These are phyloP conservation scores for Herpetospermum pedunculosum DNA, from an alignment of 306 rosid genomes.

Conservation along the genomic window DNA sequence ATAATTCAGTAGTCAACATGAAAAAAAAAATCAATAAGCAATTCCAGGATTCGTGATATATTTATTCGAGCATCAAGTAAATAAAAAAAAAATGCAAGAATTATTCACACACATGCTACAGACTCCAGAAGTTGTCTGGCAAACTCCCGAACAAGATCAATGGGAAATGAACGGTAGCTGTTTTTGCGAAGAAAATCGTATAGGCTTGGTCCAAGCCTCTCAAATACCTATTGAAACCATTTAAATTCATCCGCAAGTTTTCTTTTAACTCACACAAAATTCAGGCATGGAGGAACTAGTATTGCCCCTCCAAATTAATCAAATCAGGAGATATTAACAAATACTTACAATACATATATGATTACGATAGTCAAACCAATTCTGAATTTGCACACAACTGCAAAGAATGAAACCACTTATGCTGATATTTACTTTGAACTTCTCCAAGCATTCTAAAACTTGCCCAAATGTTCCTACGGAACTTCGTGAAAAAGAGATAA, in stretches of 20 bases:
- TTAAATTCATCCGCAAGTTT: slow-evolving; percentile 74
- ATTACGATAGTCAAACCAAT: slow-evolving; percentile 93
- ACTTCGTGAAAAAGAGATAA: neutral
- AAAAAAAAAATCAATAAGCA: neutral
- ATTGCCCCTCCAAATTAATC: slow-evolving; percentile 42
- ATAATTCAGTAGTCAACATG: neutral
- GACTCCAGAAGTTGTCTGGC: slow-evolving; percentile 91
- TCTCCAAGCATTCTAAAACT: slow-evolving; percentile 58
- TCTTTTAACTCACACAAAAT: slow-evolving; percentile 57
- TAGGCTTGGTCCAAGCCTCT: slow-evolving; percentile 94
- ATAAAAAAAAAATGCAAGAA: slow-evolving; percentile 46
- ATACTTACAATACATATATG: slow-evolving; percentile 88
- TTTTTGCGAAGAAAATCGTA: slow-evolving; percentile 88
- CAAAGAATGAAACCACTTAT: slow-evolving; percentile 67
- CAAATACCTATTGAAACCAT: slow-evolving; percentile 85
- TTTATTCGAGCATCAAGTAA: slow-evolving; percentile 1
- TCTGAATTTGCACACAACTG: slow-evolving; percentile 95
- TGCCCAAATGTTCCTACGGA: slow-evolving; percentile 75
- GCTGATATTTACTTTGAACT: slow-evolving; percentile 36
- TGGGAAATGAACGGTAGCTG: slow-evolving; percentile 82
- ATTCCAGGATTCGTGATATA: neutral
- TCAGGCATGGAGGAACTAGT: slow-evolving; percentile 45
- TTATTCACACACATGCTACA: slow-evolving; percentile 91
- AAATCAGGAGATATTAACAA: slow-evolving; percentile 45
- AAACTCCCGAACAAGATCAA: slow-evolving; percentile 88